These are phyloP conservation scores for Sisymbrium irio DNA, from an alignment of 345 rosid genomes.

Conservation along the genomic window DNA sequence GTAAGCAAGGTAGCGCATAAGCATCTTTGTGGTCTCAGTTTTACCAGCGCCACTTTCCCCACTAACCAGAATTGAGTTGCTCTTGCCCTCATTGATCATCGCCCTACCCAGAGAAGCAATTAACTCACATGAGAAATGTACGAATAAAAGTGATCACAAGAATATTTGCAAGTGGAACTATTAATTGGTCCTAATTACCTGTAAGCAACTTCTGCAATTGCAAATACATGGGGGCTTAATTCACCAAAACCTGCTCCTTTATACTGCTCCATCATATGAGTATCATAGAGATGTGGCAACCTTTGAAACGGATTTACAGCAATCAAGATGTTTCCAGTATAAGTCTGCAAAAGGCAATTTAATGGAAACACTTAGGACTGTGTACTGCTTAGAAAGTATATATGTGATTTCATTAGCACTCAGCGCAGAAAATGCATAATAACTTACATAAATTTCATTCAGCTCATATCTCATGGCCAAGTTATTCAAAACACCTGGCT, in stretches of 20 bases:
- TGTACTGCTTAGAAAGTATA: neutral
- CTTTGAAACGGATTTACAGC: conserved; percentile 99
- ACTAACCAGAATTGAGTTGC: conserved; percentile 99
- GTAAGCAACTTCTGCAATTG: conserved; percentile 98
- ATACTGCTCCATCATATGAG: conserved; percentile 99
- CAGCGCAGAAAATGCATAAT: conserved; percentile 17
- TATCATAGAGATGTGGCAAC: conserved; percentile 94
- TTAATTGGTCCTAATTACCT: conserved; percentile 47
- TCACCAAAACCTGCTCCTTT: conserved; percentile 98
- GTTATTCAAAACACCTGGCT: conserved; percentile 94
- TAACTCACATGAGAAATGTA: conserved; percentile 31
- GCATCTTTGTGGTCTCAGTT: conserved; percentile 99
- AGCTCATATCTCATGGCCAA: conserved; percentile 96
- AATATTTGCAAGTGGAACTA: neutral
- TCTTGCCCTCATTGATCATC: conserved; percentile 97
- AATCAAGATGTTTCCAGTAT: conserved; percentile 96
- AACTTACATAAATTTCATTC: conserved; percentile 91
- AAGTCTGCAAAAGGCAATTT: conserved; percentile 56
- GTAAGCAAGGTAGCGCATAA: conserved; percentile 97
- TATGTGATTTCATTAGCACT: neutral
- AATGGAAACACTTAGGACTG: conserved; percentile 19
- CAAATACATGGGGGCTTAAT: conserved; percentile 98
- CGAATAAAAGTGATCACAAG: conserved; percentile 12
- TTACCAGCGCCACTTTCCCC: conserved; percentile 99
- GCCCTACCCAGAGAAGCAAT: conserved; percentile 53